Percentiles rank a stretch among this genome's conserved stretches.
phyloP scores from a whole-genome alignment of 257 asterid species.

The Solanum lycopersicoides region DNA sequence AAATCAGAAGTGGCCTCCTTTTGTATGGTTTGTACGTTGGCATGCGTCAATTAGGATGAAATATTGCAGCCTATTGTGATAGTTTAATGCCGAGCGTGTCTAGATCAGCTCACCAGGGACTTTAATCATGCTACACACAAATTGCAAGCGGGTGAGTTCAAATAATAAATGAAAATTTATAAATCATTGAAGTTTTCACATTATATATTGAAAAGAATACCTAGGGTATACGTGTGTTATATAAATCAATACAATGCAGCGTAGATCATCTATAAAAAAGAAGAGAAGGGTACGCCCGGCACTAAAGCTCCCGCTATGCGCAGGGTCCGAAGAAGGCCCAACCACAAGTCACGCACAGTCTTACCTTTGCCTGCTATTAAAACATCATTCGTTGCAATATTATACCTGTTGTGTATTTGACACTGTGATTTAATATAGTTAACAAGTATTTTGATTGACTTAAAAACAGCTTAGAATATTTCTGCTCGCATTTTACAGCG shows the following conservation, averaged over 20 bases:
- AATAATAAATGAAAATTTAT: background rate
- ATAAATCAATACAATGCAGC: background rate
- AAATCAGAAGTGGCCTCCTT: background rate
- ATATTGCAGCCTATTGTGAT: background rate
- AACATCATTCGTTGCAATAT: background rate
- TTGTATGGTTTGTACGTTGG: background rate
- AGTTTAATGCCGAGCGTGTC: background rate
- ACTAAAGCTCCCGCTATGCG: too few relatives aligned
- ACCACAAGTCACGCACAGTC: too few relatives aligned
- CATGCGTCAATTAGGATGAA: background rate
- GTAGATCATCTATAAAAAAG: background rate
- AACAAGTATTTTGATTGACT: background rate
- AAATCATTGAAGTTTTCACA: background rate
- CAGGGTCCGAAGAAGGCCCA: too few relatives aligned
- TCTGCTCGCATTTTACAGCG: background rate
- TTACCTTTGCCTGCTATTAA: background rate
- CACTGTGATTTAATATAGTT: background rate
- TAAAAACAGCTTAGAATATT: background rate
- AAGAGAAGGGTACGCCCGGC: too few relatives aligned
- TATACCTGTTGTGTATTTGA: background rate
- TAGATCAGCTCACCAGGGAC: background rate
- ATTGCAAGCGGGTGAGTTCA: background rate
- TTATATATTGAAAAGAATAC: background rate
- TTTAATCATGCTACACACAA: background rate
- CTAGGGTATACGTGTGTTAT: background rate